Evolutionary conservation across 164 flowering plant genomes (phyloP).

Genomic region (Vitis labrusca): DNA sequence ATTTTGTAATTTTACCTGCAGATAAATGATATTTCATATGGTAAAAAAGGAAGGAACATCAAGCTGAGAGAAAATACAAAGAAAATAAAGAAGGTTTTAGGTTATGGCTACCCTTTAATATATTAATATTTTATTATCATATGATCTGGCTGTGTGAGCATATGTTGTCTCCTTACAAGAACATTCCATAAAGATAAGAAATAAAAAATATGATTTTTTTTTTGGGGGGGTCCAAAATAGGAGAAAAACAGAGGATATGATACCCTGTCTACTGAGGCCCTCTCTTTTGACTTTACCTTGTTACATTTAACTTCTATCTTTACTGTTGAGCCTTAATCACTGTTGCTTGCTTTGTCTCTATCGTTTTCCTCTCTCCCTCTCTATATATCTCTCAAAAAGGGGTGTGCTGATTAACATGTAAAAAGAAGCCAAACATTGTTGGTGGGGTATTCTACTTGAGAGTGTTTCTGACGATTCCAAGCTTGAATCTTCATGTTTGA

Average conservation of each 20-base stretch:
- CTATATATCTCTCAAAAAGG: background rate
- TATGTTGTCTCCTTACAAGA: background rate
- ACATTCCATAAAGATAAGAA: background rate
- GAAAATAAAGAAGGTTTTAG: no score
- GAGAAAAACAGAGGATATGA: conserved; percentile 26
- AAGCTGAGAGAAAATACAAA: background rate
- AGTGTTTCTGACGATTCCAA: conserved; percentile 10
- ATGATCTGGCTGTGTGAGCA: no score
- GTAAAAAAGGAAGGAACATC: background rate
- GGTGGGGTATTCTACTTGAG: conserved; percentile 15
- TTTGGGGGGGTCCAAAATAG: no score
- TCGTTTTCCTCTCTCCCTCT: conserved; percentile 3
- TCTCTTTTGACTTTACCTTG: conserved; percentile 11
- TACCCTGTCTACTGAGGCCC: background rate
- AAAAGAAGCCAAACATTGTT: conserved; percentile 6
- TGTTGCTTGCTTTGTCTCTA: conserved; percentile 11
- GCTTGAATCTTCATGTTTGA: conserved; percentile 15
- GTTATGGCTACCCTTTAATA: no score
- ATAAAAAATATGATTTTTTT: background rate
- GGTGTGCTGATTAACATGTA: conserved; percentile 17
- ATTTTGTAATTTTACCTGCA: no score
- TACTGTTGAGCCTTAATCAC: conserved; percentile 5
- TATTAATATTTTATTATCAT: no score
- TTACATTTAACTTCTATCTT: conserved; percentile 25
- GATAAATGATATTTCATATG: background rate